Conservation (phyloP, 2,329 filamentous ascomycete genomes). For the Davidsoniella australis region DNA sequence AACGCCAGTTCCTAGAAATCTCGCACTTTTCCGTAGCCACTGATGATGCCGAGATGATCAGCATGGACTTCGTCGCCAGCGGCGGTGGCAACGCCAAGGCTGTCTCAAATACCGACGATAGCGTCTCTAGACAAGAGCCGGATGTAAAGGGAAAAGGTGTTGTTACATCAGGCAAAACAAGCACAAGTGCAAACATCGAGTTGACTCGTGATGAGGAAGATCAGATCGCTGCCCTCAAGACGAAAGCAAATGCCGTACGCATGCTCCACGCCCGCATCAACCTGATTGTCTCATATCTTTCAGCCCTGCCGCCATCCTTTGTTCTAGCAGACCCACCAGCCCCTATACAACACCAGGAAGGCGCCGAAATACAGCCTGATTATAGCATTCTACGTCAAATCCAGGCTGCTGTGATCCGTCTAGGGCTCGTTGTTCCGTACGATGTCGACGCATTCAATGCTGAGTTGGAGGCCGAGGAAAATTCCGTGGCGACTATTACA, state of each 20-base stretch:
- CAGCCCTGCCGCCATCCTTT: conserved; percentile 50
- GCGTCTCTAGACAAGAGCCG: conserved; percentile 17
- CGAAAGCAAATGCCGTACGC: conserved; percentile 82
- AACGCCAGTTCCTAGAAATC: conserved; percentile 64
- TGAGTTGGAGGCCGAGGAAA: conserved; percentile 60
- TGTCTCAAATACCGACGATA: conserved; percentile 21
- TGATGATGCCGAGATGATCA: conserved; percentile 93
- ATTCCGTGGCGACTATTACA: conserved; percentile 66
- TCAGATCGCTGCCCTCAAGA: conserved; percentile 50
- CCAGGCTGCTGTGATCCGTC: conserved; percentile 65
- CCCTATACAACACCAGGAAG: not conserved
- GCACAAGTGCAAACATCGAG: conserved; percentile 15
- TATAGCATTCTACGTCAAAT: conserved; percentile 73
- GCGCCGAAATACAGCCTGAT: conserved; percentile 24
- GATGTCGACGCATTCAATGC: conserved; percentile 46
- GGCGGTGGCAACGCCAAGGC: conserved; percentile 67
- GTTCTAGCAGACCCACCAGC: conserved; percentile 19
- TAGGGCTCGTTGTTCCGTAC: conserved; percentile 64
- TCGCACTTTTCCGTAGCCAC: conserved; percentile 72
- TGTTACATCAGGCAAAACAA: too few relatives aligned
- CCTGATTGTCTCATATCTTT: conserved; percentile 59
- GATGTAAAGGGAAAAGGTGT: conserved; percentile 13
- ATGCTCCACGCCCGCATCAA: conserved; percentile 70
- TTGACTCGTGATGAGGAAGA: conserved; percentile 45
- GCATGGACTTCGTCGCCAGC: conserved; percentile 79